phyloP scores from a whole-genome alignment of 306 rosid genomes.

The Arachis stenosperma region DNA sequence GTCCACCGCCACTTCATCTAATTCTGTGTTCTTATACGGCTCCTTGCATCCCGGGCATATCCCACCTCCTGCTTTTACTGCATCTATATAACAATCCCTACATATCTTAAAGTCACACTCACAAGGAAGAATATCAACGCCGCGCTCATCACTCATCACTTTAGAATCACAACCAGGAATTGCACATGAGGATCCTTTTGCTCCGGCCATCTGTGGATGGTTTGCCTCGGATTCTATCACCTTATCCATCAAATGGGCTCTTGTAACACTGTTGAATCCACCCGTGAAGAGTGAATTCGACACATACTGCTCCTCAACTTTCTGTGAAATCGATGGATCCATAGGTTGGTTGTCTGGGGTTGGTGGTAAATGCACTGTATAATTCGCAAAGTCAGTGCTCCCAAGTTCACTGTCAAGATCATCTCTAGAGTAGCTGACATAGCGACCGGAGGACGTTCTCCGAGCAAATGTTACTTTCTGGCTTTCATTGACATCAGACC shows the following conservation, averaged over 20 bases:
- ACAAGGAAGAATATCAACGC: constrained; percentile 86
- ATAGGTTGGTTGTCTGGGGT: constrained; percentile 92
- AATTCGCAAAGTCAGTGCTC: constrained; percentile 70
- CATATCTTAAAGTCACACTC: constrained; percentile 94
- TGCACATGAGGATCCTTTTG: constrained; percentile 87
- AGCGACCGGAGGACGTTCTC: constrained; percentile 87
- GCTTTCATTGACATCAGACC: constrained; percentile 63
- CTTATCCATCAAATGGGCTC: constrained; percentile 95
- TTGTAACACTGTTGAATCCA: constrained; percentile 78
- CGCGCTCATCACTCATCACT: constrained; percentile 92
- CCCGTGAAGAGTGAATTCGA: constrained; percentile 87
- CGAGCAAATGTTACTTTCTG: constrained; percentile 75
- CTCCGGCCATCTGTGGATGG: constrained; percentile 97
- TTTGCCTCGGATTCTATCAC: constrained; percentile 82
- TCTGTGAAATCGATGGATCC: constrained; percentile 86
- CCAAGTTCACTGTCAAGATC: constrained; percentile 92
- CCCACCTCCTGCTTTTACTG: constrained; percentile 76
- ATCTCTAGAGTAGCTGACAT: constrained; percentile 84
- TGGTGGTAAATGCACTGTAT: constrained; percentile 82
- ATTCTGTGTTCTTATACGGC: constrained; percentile 71
- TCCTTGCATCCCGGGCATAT: constrained; percentile 91
- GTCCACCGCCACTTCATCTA: constrained; percentile 75
- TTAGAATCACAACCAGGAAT: constrained; percentile 91
- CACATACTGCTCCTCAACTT: constrained; percentile 92
- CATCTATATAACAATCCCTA: constrained; percentile 84